Evolutionary conservation across 768 basidiomycete genomes (phyloP).

Genomic region (Tylopilus balloui): DNA sequence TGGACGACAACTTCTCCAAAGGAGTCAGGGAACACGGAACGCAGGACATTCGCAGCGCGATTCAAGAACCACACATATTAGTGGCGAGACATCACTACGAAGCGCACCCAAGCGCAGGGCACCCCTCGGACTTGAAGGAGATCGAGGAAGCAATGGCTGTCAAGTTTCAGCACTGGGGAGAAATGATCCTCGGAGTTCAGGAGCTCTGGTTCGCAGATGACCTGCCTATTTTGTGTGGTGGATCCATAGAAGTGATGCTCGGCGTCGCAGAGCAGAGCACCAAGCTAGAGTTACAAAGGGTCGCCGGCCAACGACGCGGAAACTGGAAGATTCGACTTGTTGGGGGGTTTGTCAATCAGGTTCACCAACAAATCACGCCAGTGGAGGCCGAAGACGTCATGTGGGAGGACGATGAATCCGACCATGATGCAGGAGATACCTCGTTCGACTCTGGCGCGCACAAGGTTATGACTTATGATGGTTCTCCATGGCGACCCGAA

Average conservation of each 20-base stretch:
- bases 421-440: conserved; percentile 14
- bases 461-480: conserved; percentile 11
- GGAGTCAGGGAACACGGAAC: conserved; percentile 24
- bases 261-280: conserved; percentile 21
- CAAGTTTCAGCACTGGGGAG: conserved; percentile 52
- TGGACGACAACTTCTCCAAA: conserved; percentile 35
- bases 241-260: conserved; percentile 30
- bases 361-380: conserved; percentile 4
- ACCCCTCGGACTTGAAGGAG: conserved; percentile 39
- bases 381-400: conserved; percentile 10
- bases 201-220: conserved; percentile 46
- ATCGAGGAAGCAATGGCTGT: conserved; percentile 48
- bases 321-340: conserved; percentile 32
- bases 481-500: conserved; percentile 2
- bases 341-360: conserved; percentile 13
- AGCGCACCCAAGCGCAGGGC: conserved; percentile 45
- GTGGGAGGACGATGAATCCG: conserved; percentile 21
- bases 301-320: conserved; percentile 13
- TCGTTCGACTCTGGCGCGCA: conserved; percentile 30
- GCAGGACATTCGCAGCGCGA: conserved; percentile 5
- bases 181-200: conserved; percentile 41
- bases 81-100: conserved; percentile 46
- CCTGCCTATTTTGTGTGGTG: conserved; percentile 33
- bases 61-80: conserved; percentile 40
- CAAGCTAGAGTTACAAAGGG: conserved; percentile 22